phyloP scores from a whole-genome alignment of 2,329 filamentous ascomycete genomes.

The Colletotrichum gloeosporioides region DNA sequence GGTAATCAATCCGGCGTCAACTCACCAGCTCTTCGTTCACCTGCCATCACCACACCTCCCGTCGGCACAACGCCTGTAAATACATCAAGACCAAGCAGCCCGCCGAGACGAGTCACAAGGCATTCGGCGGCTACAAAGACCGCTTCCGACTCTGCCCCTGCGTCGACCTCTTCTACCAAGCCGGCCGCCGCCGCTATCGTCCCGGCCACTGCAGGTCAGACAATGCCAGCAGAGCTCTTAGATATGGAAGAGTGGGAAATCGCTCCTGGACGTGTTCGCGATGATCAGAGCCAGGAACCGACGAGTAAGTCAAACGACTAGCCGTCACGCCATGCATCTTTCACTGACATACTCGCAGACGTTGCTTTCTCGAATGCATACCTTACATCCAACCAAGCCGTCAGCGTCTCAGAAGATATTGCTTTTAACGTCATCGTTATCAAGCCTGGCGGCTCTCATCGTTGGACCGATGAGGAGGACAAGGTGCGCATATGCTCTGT shows the following conservation, averaged over 20 bases:
- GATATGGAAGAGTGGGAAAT: conserved; percentile 52
- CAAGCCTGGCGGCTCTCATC: conserved; percentile 40
- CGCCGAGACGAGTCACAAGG: neutral
- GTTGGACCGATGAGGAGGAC: conserved; percentile 32
- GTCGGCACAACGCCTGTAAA: neutral
- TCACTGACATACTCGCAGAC: conserved; percentile 30
- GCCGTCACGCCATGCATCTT: no score
- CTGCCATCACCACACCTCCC: neutral
- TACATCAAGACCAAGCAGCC: neutral
- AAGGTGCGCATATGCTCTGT: conserved; percentile 45
- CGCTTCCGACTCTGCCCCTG: neutral
- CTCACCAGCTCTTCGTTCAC: neutral
- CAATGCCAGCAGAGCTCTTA: conserved; percentile 12
- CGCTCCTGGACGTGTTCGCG: conserved; percentile 45
- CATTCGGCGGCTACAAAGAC: neutral
- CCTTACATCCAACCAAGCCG: conserved; percentile 38
- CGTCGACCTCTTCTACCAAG: neutral
- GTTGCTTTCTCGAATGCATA: conserved; percentile 50
- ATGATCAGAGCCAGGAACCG: conserved; percentile 24
- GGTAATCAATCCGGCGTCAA: neutral
- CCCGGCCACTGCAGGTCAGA: neutral
- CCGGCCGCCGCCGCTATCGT: neutral
- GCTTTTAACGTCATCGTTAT: conserved; percentile 45
- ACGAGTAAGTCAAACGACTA: conserved; percentile 37
- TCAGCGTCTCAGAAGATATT: conserved; percentile 41